Evolutionary conservation across 306 rosid species (phyloP).

Genomic region (Trichosanthes truncata): DNA sequence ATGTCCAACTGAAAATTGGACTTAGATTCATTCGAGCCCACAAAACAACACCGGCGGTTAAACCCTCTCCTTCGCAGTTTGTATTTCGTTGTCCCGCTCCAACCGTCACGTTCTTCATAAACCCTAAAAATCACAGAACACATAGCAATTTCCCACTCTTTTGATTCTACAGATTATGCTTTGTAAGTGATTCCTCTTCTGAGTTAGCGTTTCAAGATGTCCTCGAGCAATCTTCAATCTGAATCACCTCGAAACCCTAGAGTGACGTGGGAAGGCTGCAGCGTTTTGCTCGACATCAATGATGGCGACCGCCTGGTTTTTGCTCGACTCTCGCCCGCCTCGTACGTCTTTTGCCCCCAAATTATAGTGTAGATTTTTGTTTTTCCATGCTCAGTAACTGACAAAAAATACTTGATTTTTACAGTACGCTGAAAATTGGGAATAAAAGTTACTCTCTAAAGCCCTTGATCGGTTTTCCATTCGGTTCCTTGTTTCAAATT

Average conservation of each 20-base stretch:
- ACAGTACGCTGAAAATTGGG: constrained; percentile 82
- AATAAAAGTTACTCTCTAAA: constrained; percentile 64
- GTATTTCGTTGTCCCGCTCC: neutral
- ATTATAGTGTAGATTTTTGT: neutral
- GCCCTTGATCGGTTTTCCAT: constrained; percentile 61
- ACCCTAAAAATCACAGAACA: neutral
- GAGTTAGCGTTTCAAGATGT: constrained; percentile 11
- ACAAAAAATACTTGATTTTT: neutral
- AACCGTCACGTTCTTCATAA: neutral
- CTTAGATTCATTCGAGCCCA: neutral
- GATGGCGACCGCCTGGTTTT: constrained; percentile 88
- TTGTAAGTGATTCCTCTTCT: neutral
- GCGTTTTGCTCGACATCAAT: constrained; percentile 85
- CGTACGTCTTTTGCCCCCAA: constrained; percentile 29
- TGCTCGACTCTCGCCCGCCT: constrained; percentile 70
- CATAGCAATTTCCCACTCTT: neutral
- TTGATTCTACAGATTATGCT: neutral
- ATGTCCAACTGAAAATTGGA: neutral
- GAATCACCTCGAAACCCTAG: constrained; percentile 25
- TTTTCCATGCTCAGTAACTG: neutral
- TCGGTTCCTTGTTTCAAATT: constrained; percentile 70
- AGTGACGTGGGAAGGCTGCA: constrained; percentile 80
- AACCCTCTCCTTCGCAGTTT: neutral
- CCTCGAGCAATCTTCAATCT: constrained; percentile 10
- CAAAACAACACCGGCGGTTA: neutral